A percentile compares a stretch with the other conserved stretches of the same genome.
Evolutionary conservation across 768 basidiomycete species (phyloP).

Genomic region (Termitomyces sp.): DNA sequence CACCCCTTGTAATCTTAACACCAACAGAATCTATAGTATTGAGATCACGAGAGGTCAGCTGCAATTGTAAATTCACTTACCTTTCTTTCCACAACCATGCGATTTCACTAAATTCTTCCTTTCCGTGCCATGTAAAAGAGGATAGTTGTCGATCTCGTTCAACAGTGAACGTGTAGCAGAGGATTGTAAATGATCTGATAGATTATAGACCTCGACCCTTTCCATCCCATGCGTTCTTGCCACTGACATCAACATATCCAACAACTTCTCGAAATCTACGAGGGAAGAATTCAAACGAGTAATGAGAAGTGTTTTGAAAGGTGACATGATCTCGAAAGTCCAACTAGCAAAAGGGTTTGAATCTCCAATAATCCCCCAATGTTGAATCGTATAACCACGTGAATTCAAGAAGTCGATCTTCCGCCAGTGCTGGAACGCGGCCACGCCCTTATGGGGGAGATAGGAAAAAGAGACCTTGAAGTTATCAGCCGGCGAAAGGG

Average conservation of each 20-base stretch:
- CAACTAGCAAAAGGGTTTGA: conserved; percentile 36
- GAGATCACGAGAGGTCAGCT: neutral
- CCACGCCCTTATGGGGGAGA: conserved; percentile 46
- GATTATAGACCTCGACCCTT: conserved; percentile 47
- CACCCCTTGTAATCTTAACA: conserved; percentile 21
- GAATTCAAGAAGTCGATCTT: conserved; percentile 21
- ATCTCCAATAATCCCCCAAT: conserved; percentile 29
- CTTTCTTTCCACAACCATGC: conserved; percentile 50
- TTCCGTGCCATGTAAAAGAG: conserved; percentile 49
- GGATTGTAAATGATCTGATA: conserved; percentile 30
- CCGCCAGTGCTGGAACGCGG: conserved; percentile 37
- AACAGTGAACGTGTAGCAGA: conserved; percentile 22
- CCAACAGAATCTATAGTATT: conserved; percentile 35
- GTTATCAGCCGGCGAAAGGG: neutral
- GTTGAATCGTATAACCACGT: conserved; percentile 15
- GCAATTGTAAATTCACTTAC: conserved; percentile 19
- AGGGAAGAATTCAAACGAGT: conserved; percentile 35
- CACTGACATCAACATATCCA: conserved; percentile 30
- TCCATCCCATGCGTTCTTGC: conserved; percentile 32
- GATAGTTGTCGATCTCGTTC: conserved; percentile 38
- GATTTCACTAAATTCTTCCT: conserved; percentile 28
- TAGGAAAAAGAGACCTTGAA: conserved; percentile 29
- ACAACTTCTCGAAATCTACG: conserved; percentile 30
- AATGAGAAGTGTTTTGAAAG: conserved; percentile 35
- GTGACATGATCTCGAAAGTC: conserved; percentile 36